Evolutionary conservation across 306 rosid species (phyloP).

Genomic region (Carpinus viminea): DNA sequence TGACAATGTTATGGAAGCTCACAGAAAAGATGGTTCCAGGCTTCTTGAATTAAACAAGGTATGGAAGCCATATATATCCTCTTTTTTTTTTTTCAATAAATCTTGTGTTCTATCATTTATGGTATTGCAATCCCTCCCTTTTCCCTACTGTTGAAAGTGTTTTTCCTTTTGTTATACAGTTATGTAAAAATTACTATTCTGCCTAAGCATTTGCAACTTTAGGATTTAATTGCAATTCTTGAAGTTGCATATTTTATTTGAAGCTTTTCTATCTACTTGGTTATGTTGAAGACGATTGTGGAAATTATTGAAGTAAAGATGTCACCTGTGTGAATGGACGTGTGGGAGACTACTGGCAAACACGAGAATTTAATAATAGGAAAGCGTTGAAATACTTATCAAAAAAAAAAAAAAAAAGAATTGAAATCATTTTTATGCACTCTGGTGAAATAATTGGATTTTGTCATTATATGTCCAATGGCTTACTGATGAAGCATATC

Average conservation of each 20-base stretch:
- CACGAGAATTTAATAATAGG: not conserved
- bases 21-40: conserved; percentile 72
- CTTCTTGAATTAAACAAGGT: conserved; percentile 89
- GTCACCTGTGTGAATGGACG: not conserved
- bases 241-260: conserved; percentile 15
- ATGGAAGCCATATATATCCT: conserved; percentile 12
- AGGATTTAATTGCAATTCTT: not conserved
- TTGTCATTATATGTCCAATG: not conserved
- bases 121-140: conserved; percentile 3
- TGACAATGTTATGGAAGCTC: conserved; percentile 71
- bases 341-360: not conserved
- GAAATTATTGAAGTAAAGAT: not conserved
- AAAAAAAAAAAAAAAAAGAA: not conserved
- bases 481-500: not conserved
- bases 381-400: too few relatives aligned
- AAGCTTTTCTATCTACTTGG: conserved; percentile 9
- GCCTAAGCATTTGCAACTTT: not conserved
- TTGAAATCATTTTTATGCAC: not conserved
- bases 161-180: conserved; percentile 5
- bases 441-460: not conserved
- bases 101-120: conserved; percentile 1
- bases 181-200: conserved; percentile 1
- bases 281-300: not conserved
- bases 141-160: not conserved
- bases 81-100: not conserved